Conservation (phyloP, 2,329 filamentous ascomycete genomes). For the Myriosclerotinia curreyana region DNA sequence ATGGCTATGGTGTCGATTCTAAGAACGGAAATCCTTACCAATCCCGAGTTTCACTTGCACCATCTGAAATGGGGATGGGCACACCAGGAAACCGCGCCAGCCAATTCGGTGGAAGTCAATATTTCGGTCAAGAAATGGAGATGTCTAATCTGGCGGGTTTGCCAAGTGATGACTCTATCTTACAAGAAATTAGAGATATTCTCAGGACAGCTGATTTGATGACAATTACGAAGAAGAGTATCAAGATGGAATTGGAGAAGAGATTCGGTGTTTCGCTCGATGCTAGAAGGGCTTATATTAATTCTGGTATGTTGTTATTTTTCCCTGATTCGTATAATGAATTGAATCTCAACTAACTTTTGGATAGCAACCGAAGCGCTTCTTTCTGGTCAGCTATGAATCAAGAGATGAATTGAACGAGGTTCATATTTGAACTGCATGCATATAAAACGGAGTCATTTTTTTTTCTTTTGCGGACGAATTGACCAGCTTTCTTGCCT, state of each 20-base stretch:
- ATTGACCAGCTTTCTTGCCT: neutral
- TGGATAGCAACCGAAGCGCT: constrained; percentile 69
- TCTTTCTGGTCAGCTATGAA: constrained; percentile 70
- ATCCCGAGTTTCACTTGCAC: constrained; percentile 77
- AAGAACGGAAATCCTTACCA: constrained; percentile 41
- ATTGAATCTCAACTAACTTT: constrained; percentile 18
- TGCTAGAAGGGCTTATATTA: constrained; percentile 87
- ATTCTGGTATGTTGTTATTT: constrained; percentile 65
- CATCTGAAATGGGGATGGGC: constrained; percentile 54
- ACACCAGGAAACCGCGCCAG: constrained; percentile 40
- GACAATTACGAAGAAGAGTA: constrained; percentile 97
- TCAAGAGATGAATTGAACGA: neutral
- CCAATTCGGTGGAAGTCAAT: constrained; percentile 45
- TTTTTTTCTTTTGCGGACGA: neutral
- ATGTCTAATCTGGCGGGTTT: constrained; percentile 69
- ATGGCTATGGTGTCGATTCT: constrained; percentile 28
- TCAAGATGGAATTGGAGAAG: constrained; percentile 89
- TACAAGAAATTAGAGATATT: constrained; percentile 94
- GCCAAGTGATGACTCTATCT: constrained; percentile 82
- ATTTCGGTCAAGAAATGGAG: constrained; percentile 64
- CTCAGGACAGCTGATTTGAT: constrained; percentile 89
- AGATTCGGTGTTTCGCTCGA: constrained; percentile 86
- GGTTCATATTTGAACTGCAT: constrained; percentile 3
- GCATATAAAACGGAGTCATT: constrained; percentile 20
- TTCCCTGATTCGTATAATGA: neutral